phyloP scores from a whole-genome alignment of 495 filamentous ascomycete genomes.

The Podospora australis region DNA sequence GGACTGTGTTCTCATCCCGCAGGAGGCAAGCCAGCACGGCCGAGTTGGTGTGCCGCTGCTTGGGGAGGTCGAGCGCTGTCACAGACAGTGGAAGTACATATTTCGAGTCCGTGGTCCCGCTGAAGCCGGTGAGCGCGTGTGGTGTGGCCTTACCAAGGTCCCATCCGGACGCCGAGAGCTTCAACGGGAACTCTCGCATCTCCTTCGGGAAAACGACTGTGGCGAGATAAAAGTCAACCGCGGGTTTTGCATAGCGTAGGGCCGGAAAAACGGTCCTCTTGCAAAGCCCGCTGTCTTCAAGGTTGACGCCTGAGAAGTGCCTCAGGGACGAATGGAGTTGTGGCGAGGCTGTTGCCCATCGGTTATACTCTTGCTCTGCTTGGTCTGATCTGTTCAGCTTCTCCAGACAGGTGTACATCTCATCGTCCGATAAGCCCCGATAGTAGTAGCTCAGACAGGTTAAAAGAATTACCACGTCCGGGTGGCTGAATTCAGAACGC shows the following conservation, averaged over 20 bases:
- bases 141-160: constrained; percentile 49
- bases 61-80: constrained; percentile 47
- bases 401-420: constrained; percentile 45
- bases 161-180: constrained; percentile 65
- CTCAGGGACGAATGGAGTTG: constrained; percentile 33
- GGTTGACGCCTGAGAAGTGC: constrained; percentile 51
- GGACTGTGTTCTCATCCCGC: constrained; percentile 45
- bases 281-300: constrained; percentile 45
- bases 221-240: constrained; percentile 58
- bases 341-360: constrained; percentile 42
- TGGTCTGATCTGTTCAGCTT: constrained; percentile 51
- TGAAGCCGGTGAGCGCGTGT: constrained; percentile 58
- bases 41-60: constrained; percentile 58
- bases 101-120: constrained; percentile 65
- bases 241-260: constrained; percentile 45
- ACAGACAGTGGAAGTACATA: constrained; percentile 51
- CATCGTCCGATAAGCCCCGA: constrained; percentile 47
- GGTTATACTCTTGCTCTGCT: constrained; percentile 44
- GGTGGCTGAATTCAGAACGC: constrained; percentile 67
- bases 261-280: constrained; percentile 42
- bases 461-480: constrained; percentile 61
- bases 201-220: constrained; percentile 60
- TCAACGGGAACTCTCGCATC: constrained; percentile 56
- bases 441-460: constrained; percentile 68
- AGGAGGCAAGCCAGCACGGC: constrained; percentile 54